Conservation (phyloP, 2,329 filamentous ascomycete species). For the Aspergillus jensenii region DNA sequence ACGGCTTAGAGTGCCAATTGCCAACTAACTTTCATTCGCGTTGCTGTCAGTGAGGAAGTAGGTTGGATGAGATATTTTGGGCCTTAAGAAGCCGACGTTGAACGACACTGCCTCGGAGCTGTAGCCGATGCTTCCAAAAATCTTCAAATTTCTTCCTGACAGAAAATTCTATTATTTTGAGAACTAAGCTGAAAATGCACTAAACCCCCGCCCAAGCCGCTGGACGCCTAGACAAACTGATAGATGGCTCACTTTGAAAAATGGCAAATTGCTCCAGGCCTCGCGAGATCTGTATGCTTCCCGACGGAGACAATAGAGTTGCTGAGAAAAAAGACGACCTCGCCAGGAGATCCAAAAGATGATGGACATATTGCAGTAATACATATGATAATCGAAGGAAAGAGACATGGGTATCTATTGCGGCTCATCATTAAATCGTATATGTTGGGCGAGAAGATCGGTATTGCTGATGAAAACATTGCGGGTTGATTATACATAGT, state of each 20-base stretch:
- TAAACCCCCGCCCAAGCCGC: background rate
- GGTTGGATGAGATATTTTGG: conserved; percentile 71
- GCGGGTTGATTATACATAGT: background rate
- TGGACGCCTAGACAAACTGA: background rate
- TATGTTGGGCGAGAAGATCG: background rate
- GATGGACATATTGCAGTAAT: background rate
- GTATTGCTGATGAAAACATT: background rate
- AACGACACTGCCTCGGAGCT: conserved; percentile 68
- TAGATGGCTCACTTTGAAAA: background rate
- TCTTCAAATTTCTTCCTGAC: conserved; percentile 66
- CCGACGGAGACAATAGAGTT: background rate
- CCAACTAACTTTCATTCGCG: too few species aligned
- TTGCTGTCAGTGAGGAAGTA: too few species aligned
- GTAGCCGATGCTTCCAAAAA: conserved; percentile 69
- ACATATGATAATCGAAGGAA: background rate
- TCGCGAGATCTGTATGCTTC: background rate
- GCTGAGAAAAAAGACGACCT: background rate
- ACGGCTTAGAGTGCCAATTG: too few species aligned
- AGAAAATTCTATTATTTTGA: conserved; percentile 70
- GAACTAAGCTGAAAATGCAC: conserved; percentile 41
- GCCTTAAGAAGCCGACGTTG: conserved; percentile 64
- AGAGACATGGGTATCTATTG: conserved; percentile 6
- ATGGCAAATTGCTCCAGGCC: background rate
- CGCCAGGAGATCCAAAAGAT: background rate
- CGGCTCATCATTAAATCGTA: conserved; percentile 4